Conservation (phyloP, 805 yeast genomes). For the Pichia scutulata region DNA sequence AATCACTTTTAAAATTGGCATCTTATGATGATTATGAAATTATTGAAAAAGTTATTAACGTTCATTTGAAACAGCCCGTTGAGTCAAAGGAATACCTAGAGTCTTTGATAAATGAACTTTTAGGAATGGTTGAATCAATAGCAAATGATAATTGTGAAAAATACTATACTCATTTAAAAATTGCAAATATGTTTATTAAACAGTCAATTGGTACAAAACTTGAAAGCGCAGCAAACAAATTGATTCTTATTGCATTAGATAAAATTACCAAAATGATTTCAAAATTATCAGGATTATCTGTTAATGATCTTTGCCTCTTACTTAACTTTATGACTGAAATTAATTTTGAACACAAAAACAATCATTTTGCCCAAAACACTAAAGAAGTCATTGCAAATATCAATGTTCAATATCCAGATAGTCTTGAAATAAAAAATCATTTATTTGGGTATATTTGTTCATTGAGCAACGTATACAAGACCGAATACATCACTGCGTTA, state of each 20-base stretch:
- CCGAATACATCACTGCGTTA: slow-evolving; percentile 18
- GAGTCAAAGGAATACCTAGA: slow-evolving; percentile 17
- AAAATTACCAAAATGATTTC: neutral
- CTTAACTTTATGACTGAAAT: slow-evolving; percentile 1
- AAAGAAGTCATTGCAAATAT: slow-evolving; percentile 10
- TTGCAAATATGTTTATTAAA: neutral
- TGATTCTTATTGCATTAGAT: neutral
- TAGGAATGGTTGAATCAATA: neutral
- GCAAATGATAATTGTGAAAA: neutral
- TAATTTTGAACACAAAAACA: neutral
- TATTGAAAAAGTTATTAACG: slow-evolving; percentile 32
- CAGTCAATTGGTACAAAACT: neutral
- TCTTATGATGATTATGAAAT: slow-evolving; percentile 15
- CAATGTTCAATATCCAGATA: slow-evolving; percentile 2
- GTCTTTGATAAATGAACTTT: slow-evolving; percentile 3
- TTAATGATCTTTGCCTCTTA: neutral
- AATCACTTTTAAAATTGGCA: slow-evolving; percentile 11
- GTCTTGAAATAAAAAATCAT: slow-evolving; percentile 3
- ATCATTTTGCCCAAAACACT: neutral
- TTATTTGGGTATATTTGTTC: slow-evolving; percentile 16
- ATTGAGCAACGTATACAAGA: slow-evolving; percentile 6
- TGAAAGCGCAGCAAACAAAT: neutral
- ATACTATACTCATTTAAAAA: neutral
- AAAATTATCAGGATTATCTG: neutral
- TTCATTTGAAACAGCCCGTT: slow-evolving; percentile 32